Percentiles rank a stretch among this genome's conserved stretches.
Evolutionary conservation across 75 land plant genomes (phyloP).

Genomic region (Selaginella moellendorffii): DNA sequence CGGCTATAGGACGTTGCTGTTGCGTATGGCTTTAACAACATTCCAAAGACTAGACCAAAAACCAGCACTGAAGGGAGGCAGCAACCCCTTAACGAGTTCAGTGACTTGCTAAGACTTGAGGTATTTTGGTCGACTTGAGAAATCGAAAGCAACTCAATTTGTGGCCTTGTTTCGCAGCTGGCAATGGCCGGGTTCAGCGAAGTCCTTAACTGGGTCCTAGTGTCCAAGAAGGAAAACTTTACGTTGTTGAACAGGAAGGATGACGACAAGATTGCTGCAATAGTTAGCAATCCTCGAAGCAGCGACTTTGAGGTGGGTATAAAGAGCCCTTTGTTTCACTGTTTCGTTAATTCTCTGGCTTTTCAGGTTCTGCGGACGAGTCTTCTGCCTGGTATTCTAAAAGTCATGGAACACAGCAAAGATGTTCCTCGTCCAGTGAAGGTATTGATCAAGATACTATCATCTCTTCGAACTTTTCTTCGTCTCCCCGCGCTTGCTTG

Average conservation of each 20-base stretch:
- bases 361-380: conserved; percentile 66
- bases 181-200: conserved; percentile 82
- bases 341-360: conserved; percentile 4
- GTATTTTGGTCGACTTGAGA: conserved; percentile 29
- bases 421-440: conserved; percentile 84
- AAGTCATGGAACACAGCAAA: conserved; percentile 70
- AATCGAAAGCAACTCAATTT: not conserved
- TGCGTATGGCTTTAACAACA: conserved; percentile 82
- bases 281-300: conserved; percentile 87
- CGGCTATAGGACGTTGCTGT: conserved; percentile 99
- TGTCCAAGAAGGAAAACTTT: conserved; percentile 67
- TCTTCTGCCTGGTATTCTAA: conserved; percentile 82
- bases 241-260: conserved; percentile 55
- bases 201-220: conserved; percentile 72
- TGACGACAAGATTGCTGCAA: conserved; percentile 49
- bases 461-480: not conserved
- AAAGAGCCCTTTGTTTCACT: not conserved
- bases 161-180: conserved; percentile 31
- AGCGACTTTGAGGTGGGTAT: conserved; percentile 75
- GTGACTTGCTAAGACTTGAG: conserved; percentile 63
- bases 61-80: conserved; percentile 45
- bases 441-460: conserved; percentile 28
- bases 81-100: conserved; percentile 48
- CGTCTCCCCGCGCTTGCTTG: too few relatives aligned
- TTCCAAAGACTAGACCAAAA: conserved; percentile 43